These are phyloP conservation scores for Phytophthora nicotianae DNA, from an alignment of 352 stramenopile species.

Conservation along the genomic window DNA sequence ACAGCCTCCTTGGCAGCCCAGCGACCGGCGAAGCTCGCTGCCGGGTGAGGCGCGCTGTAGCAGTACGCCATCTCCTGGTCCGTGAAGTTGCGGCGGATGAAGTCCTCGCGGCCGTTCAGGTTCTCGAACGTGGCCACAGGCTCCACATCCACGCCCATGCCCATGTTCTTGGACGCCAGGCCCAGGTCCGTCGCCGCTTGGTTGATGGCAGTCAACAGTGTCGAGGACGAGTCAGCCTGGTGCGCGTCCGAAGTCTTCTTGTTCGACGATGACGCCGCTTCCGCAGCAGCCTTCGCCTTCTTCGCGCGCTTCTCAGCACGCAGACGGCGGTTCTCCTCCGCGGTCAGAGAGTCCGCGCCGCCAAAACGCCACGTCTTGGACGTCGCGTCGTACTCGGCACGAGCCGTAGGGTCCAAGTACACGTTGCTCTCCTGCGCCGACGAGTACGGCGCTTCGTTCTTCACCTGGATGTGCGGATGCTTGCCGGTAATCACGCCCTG, in stretches of 20 bases:
- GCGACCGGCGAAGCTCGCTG: constrained; percentile 84
- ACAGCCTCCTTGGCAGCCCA: constrained; percentile 91
- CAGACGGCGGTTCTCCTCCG: constrained; percentile 36
- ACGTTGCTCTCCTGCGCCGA: constrained; percentile 81
- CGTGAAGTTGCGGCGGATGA: constrained; percentile 90
- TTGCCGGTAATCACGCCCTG: constrained; percentile 84
- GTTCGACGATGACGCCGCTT: constrained; percentile 10
- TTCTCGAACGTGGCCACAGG: constrained; percentile 85
- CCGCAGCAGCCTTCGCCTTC: constrained; percentile 49
- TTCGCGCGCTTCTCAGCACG: constrained; percentile 51
- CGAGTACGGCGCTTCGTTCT: constrained; percentile 84
- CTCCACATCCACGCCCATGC: constrained; percentile 87
- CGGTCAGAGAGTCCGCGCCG: constrained; percentile 40
- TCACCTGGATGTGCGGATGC: constrained; percentile 77
- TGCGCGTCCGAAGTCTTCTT: constrained; percentile 30
- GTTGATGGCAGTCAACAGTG: constrained; percentile 62
- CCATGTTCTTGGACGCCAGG: constrained; percentile 57
- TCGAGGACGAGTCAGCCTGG: constrained; percentile 41
- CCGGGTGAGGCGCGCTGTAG: constrained; percentile 72
- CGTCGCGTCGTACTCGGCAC: constrained; percentile 73
- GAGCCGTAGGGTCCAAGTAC: constrained; percentile 84
- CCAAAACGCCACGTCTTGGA: constrained; percentile 81
- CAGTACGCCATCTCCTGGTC: constrained; percentile 89
- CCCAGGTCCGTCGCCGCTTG: constrained; percentile 58
- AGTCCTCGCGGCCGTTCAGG: constrained; percentile 78